Evolutionary conservation across 2,329 filamentous ascomycete genomes (phyloP).

Genomic region (Botryosphaeria dothidea): DNA sequence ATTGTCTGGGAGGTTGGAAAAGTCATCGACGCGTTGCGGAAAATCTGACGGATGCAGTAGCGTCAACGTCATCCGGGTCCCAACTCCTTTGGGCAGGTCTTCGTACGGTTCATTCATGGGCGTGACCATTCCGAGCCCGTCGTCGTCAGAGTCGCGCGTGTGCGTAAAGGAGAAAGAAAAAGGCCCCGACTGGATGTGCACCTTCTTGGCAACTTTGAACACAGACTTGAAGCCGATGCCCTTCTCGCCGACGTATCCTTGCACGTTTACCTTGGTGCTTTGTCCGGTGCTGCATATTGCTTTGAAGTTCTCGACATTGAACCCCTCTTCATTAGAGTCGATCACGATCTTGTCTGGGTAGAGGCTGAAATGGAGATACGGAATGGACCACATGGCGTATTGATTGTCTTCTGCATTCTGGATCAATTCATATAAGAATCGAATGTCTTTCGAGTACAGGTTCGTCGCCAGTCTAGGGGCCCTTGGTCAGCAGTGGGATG

Average conservation of each 20-base stretch:
- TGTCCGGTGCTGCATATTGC: slow-evolving; percentile 50
- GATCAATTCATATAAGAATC: slow-evolving; percentile 34
- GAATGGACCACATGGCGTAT: slow-evolving; percentile 26
- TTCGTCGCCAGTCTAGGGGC: neutral
- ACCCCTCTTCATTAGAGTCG: slow-evolving; percentile 23
- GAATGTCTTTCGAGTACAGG: slow-evolving; percentile 22
- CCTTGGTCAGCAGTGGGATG: neutral
- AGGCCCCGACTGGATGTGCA: slow-evolving; percentile 42
- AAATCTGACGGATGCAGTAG: neutral
- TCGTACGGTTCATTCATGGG: slow-evolving; percentile 35
- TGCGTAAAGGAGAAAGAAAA: slow-evolving; percentile 42
- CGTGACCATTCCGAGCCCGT: slow-evolving; percentile 55
- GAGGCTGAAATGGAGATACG: slow-evolving; percentile 27
- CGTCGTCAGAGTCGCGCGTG: slow-evolving; percentile 32
- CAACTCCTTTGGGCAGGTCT: slow-evolving; percentile 17
- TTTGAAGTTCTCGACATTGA: slow-evolving; percentile 37
- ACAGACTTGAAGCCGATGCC: slow-evolving; percentile 42
- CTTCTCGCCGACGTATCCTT: slow-evolving; percentile 35
- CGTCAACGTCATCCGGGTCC: slow-evolving; percentile 26
- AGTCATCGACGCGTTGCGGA: neutral
- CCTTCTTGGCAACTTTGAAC: slow-evolving; percentile 36
- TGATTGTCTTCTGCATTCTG: slow-evolving; percentile 48
- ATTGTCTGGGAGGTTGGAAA: neutral
- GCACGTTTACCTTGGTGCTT: slow-evolving; percentile 42
- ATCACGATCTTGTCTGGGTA: slow-evolving; percentile 39